Percentiles rank a stretch among this genome's conserved stretches.
Conservation (phyloP, 2,329 filamentous ascomycete genomes). For the Chaetomium olivaceum region DNA sequence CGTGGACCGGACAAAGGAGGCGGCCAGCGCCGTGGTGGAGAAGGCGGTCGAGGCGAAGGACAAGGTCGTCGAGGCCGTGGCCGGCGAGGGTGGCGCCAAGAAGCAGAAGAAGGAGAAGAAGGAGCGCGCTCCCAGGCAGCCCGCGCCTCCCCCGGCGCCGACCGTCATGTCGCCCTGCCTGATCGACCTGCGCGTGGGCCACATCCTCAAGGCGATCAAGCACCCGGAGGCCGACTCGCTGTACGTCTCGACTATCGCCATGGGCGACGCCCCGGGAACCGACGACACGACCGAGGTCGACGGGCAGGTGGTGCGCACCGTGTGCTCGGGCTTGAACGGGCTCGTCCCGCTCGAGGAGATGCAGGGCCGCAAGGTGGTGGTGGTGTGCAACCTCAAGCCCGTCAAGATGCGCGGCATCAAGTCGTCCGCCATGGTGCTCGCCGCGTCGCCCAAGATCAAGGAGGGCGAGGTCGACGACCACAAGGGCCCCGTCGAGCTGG, state of each 20-base stretch:
- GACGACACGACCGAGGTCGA: constrained; percentile 92
- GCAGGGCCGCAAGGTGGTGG: constrained; percentile 93
- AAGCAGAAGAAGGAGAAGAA: constrained; percentile 97
- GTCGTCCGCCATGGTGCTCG: constrained; percentile 85
- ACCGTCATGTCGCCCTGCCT: constrained; percentile 79
- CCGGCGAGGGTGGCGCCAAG: constrained; percentile 46
- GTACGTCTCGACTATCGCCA: constrained; percentile 92
- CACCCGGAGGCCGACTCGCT: constrained; percentile 97
- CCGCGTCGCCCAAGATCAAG: constrained; percentile 79
- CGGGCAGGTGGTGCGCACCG: constrained; percentile 87
- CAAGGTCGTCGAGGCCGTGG: constrained; percentile 48
- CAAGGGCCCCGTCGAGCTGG: constrained; percentile 88
- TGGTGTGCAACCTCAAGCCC: constrained; percentile 97
- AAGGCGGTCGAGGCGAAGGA: constrained; percentile 51
- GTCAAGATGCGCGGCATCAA: constrained; percentile 95
- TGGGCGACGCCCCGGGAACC: constrained; percentile 80
- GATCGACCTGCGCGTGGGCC: constrained; percentile 93
- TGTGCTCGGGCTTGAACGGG: constrained; percentile 95
- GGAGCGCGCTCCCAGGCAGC: constrained; percentile 77
- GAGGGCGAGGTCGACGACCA: constrained; percentile 84
- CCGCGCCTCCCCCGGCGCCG: constrained; percentile 68
- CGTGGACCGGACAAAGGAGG: constrained; percentile 63
- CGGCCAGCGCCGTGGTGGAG: constrained; percentile 53
- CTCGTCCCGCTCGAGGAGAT: constrained; percentile 91
- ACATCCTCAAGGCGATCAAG: constrained; percentile 93